Evolutionary conservation across 805 yeast species (phyloP).

Genomic region (Tetrapisispora arboricola): DNA sequence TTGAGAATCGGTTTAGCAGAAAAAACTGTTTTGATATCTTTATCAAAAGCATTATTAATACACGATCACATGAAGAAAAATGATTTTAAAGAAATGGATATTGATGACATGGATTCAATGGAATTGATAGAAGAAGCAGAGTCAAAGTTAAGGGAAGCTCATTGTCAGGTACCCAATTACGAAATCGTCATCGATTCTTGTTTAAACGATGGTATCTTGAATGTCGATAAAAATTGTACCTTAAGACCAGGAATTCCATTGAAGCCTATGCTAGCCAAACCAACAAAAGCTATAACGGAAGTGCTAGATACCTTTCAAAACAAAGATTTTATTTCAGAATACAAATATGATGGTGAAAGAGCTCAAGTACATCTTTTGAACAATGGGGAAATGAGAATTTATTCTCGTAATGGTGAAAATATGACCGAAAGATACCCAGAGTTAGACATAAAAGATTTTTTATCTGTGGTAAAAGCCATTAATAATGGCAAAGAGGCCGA

Average conservation of each 20-base stretch:
- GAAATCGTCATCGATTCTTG: slow-evolving; percentile 64
- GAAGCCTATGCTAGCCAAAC: slow-evolving; percentile 97
- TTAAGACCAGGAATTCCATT: slow-evolving; percentile 88
- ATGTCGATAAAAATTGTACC: slow-evolving; percentile 56
- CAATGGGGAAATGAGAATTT: slow-evolving; percentile 61
- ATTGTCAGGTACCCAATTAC: slow-evolving; percentile 84
- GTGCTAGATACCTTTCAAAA: slow-evolving; percentile 81
- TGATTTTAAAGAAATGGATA: slow-evolving; percentile 11
- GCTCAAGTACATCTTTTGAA: slow-evolving; percentile 80
- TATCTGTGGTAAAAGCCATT: slow-evolving; percentile 21
- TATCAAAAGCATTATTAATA: slow-evolving; percentile 71
- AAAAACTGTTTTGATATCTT: slow-evolving; percentile 73
- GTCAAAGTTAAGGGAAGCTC: slow-evolving; percentile 71
- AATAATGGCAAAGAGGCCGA: slow-evolving; percentile 3
- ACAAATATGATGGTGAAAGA: slow-evolving; percentile 95
- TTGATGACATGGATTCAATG: slow-evolving; percentile 26
- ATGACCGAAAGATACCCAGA: slow-evolving; percentile 97
- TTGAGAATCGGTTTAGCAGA: slow-evolving; percentile 90
- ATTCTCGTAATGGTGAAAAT: slow-evolving; percentile 91
- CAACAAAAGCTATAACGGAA: slow-evolving; percentile 89
- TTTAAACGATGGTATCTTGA: slow-evolving; percentile 53
- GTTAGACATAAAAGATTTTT: slow-evolving; percentile 56
- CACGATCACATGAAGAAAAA: slow-evolving; percentile 36
- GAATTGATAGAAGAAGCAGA: slow-evolving; percentile 55
- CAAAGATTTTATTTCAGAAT: slow-evolving; percentile 85